Evolutionary conservation across 352 stramenopile species (phyloP).

Genomic region (Phytopythium kandeliae): DNA sequence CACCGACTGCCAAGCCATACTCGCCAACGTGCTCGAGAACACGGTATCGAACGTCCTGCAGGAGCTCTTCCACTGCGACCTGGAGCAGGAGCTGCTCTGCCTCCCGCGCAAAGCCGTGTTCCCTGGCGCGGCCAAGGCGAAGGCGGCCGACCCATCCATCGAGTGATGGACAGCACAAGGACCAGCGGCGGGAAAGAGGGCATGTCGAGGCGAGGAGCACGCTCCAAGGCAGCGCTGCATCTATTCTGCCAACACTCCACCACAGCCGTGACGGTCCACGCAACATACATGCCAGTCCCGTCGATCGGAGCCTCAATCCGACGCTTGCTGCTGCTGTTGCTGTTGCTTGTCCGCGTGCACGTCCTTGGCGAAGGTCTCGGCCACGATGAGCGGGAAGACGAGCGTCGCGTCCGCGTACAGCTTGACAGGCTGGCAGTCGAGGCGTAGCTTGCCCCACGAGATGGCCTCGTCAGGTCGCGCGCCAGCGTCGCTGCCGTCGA

Average conservation of each 20-base stretch:
- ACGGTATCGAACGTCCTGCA: conserved; percentile 78
- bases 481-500: conserved; percentile 98
- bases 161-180: not conserved
- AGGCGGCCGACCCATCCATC: not conserved
- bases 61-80: conserved; percentile 73
- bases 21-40: conserved; percentile 64
- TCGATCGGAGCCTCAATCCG: not conserved
- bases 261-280: not conserved
- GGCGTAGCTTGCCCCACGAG: conserved; percentile 98
- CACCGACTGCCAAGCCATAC: conserved; percentile 63
- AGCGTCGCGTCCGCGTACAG: conserved; percentile 97
- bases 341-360: conserved; percentile 51
- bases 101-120: conserved; percentile 59
- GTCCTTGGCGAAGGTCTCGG: conserved; percentile 99
- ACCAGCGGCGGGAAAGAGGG: not conserved
- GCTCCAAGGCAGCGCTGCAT: not conserved
- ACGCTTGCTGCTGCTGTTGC: conserved; percentile 5
- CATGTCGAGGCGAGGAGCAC: too few relatives aligned
- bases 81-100: conserved; percentile 63
- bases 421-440: conserved; percentile 95
- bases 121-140: conserved; percentile 5
- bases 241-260: conserved; percentile 7
- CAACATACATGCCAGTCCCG: not conserved
- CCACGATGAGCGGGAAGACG: conserved; percentile 98
- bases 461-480: conserved; percentile 98